These are phyloP conservation scores for Aspergillus sp. DNA, from an alignment of 2,329 filamentous ascomycete species.

Conservation along the genomic window DNA sequence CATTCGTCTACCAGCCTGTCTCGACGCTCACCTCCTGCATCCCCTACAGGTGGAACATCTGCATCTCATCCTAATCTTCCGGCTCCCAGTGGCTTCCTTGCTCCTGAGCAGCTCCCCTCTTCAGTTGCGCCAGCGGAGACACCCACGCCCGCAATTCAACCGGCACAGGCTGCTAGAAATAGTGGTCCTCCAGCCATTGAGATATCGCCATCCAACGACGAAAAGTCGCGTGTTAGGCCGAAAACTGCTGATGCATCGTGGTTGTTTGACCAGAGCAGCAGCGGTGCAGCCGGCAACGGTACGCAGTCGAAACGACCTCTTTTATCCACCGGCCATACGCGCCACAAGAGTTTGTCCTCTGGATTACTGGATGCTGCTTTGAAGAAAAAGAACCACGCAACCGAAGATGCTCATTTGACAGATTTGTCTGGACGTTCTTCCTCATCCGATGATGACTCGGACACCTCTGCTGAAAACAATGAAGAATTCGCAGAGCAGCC, in stretches of 20 bases:
- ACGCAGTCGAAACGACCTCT: constrained; percentile 32
- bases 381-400: constrained; percentile 9
- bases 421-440: constrained; percentile 10
- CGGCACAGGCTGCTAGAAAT: constrained; percentile 66
- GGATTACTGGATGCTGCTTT: constrained; percentile 22
- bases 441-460: constrained; percentile 25
- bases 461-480: constrained; percentile 20
- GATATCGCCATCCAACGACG: constrained; percentile 38
- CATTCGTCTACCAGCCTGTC: constrained; percentile 26
- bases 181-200: constrained; percentile 53
- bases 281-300: constrained; percentile 10
- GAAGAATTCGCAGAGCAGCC: constrained; percentile 11
- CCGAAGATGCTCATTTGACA: constrained; percentile 15
- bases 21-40: constrained; percentile 27
- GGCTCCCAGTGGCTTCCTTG: constrained; percentile 8
- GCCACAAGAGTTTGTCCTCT: constrained; percentile 25
- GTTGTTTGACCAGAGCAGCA: constrained; percentile 20
- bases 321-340: constrained; percentile 32
- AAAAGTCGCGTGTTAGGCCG: constrained; percentile 29
- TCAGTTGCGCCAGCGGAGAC: constrained; percentile 81
- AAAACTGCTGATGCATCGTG: constrained; percentile 39
- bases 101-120: constrained; percentile 61
- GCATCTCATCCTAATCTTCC: constrained; percentile 6
- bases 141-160: constrained; percentile 59
- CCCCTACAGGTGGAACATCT: constrained; percentile 11